Percentiles rank a stretch among this genome's conserved stretches.
Conservation (phyloP, 495 filamentous ascomycete species). For the Hyaloscypha hepaticicola region DNA sequence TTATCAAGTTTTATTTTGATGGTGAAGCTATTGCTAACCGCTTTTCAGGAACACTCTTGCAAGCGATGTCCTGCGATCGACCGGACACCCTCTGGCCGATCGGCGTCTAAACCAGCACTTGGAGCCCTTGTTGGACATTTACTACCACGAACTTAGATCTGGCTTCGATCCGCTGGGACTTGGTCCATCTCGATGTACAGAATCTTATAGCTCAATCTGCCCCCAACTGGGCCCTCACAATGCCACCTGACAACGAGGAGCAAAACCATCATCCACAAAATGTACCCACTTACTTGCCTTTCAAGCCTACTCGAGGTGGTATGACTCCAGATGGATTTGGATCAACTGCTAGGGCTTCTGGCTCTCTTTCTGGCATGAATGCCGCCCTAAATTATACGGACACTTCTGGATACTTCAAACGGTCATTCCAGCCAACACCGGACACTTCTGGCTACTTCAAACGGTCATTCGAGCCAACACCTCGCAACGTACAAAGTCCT, state of each 20-base stretch:
- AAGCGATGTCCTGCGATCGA: neutral
- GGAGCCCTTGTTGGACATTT: neutral
- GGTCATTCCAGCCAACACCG: neutral
- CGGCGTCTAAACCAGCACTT: neutral
- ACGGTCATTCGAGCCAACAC: neutral
- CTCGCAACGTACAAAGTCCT: neutral
- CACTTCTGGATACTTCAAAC: neutral
- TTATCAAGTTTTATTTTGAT: neutral
- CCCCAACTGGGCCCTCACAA: neutral
- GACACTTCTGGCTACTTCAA: neutral
- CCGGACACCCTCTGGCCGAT: neutral
- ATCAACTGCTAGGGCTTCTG: neutral
- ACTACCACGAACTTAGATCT: neutral
- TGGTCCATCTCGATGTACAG: neutral
- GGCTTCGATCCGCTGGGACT: slow-evolving; percentile 3
- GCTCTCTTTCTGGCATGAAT: neutral
- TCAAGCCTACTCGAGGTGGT: neutral
- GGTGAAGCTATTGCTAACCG: neutral
- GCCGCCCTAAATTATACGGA: too few relatives aligned
- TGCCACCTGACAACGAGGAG: neutral
- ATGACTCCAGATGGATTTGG: neutral
- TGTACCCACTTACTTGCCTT: neutral
- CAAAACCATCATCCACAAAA: neutral
- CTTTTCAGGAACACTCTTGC: neutral
- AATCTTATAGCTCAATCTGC: neutral